phyloP scores from a whole-genome alignment of 2,329 filamentous ascomycete species.

The Peltaster fructicola region DNA sequence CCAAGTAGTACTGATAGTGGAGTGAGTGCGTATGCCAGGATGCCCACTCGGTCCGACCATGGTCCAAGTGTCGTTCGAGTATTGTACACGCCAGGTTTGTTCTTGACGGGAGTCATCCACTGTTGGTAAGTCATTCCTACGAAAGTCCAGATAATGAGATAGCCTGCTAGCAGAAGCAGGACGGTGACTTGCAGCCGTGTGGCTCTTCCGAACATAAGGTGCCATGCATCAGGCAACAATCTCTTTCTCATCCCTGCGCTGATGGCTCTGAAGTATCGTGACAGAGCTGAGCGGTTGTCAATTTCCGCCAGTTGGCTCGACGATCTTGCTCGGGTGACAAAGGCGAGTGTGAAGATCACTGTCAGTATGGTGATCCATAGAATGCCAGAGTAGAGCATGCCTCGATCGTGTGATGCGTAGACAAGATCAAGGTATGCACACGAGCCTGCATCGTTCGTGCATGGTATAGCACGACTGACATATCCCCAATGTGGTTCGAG shows the following conservation, averaged over 20 bases:
- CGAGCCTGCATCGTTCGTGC: constrained; percentile 38
- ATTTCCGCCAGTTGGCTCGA: constrained; percentile 5
- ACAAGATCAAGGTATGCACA: constrained; percentile 41
- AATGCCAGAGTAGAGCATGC: constrained; percentile 39
- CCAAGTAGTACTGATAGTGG: constrained; percentile 50
- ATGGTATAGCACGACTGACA: constrained; percentile 34
- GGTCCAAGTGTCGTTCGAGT: constrained; percentile 48
- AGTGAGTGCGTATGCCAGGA: constrained; percentile 56
- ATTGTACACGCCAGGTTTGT: constrained; percentile 37
- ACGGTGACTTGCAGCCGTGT: constrained; percentile 51
- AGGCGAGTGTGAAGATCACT: constrained; percentile 29
- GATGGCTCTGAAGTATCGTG: constrained; percentile 3
- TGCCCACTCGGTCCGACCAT: constrained; percentile 51
- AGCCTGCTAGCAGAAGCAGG: constrained; percentile 38
- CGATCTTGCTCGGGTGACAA: constrained; percentile 15
- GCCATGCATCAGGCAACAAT: constrained; percentile 43
- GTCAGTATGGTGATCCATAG: constrained; percentile 38
- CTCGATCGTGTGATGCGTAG: constrained; percentile 35
- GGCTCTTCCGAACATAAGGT: constrained; percentile 44
- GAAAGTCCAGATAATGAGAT: constrained; percentile 49
- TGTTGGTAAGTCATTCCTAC: constrained; percentile 49
- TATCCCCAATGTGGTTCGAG: constrained; percentile 37
- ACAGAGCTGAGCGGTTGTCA: constrained; percentile 4
- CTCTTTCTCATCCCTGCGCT: constrained; percentile 27
- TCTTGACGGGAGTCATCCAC: constrained; percentile 53